Evolutionary conservation across 768 basidiomycete genomes (phyloP).

Genomic region (Mycena amicta): DNA sequence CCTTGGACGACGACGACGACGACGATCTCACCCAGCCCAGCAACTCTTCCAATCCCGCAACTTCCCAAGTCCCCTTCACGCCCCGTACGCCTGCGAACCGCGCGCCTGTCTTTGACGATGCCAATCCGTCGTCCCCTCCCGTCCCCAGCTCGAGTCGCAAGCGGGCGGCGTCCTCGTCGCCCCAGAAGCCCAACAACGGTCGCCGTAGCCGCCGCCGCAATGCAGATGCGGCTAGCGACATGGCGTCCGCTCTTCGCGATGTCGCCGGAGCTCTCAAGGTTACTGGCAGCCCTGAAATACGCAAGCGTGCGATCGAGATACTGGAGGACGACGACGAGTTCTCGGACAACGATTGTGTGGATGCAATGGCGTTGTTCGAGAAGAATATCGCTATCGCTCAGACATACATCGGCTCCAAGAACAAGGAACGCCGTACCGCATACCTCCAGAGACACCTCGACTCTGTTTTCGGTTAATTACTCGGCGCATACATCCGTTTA

Average conservation of each 20-base stretch:
- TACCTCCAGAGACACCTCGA: not conserved
- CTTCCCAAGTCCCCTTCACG: not conserved
- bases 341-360: conserved; percentile 1
- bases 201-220: not conserved
- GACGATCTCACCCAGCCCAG: not conserved
- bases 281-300: conserved; percentile 4
- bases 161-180: conserved; percentile 3
- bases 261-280: not conserved
- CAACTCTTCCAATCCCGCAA: not conserved
- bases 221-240: conserved; percentile 3
- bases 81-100: not conserved
- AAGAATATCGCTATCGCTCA: conserved; percentile 8
- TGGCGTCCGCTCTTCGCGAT: conserved; percentile 2
- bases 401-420: conserved; percentile 1
- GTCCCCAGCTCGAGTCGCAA: conserved; percentile 1
- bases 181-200: not conserved
- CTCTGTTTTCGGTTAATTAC: too few relatives aligned
- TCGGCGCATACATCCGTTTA: too few relatives aligned
- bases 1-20: not conserved
- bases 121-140: not conserved
- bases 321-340: conserved; percentile 16
- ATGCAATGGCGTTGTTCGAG: conserved; percentile 5
- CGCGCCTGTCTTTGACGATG: not conserved
- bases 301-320: not conserved
- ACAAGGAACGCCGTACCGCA: conserved; percentile 1